Evolutionary conservation across 805 yeast species (phyloP), one percentile per base, ranked within the genome.

Genomic region (Yamadazyma scolyti): DNA sequence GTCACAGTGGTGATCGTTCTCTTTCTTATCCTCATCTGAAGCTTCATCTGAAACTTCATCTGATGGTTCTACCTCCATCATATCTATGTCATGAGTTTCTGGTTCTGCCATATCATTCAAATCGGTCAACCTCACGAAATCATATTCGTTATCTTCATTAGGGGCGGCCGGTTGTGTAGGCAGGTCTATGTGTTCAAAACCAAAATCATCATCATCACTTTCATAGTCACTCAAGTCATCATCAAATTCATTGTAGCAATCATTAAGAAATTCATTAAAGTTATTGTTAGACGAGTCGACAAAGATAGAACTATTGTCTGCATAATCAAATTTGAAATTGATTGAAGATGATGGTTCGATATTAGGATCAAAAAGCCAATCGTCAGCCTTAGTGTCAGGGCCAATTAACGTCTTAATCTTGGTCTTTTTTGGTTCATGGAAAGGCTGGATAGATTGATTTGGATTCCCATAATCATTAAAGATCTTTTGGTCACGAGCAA

Each of bases 1-100:
- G 33, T 61, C 65, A 52, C 89, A 82, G 39, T 74, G 69, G 43
- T 81, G 81, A 36, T 61, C 65, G 1, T 29, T 33, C 25, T 5
- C 22, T 29, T 18, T 36, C 30, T 13, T 17, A 11, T 27, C 31
- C 16, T 33, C 26, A 21, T 33, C 27, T 26, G 29, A 9, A 12
- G 23, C 34, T 14, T 25, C 17, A 9, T 16, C 25, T 5, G 9
- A 8, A 13, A 22, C 25, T 5, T 18, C 16, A 12, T 31, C 26
- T 25, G 23, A 20, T 7, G 23, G 11, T 9, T 31, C 24, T 26
- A 22, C 35, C 9, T 31, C 27, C 5, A 23, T 21, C 23, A 18
- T 13, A 13, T 30, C 33, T 15, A 20, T 30, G 18, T 29, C 20
- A 15, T 11, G 6, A 12, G 16, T 19, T n/a, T 15, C 23, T 9